A percentile compares a stretch with the other conserved stretches of the same genome.
Evolutionary conservation across 805 yeast genomes (phyloP).

Genomic region (Yueomyces sinensis): DNA sequence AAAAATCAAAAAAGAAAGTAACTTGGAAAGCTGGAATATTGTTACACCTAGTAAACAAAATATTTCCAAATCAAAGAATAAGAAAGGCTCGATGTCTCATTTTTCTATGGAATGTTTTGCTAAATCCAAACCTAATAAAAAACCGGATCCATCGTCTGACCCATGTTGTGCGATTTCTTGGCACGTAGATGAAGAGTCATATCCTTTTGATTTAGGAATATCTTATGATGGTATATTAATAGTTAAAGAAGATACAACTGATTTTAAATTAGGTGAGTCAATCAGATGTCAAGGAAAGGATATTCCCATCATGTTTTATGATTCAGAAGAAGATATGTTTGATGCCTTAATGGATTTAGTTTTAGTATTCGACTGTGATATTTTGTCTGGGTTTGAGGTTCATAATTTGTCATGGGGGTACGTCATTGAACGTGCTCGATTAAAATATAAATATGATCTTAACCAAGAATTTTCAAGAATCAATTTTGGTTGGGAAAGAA

Average conservation of each 20-base stretch:
- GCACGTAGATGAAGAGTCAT: conserved; percentile 36
- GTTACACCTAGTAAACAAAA: background rate
- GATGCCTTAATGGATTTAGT: conserved; percentile 41
- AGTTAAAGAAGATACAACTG: background rate
- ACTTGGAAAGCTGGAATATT: background rate
- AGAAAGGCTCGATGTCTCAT: conserved; percentile 32
- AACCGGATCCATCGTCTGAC: conserved; percentile 59
- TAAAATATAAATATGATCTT: conserved; percentile 36
- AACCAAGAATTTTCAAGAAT: conserved; percentile 52
- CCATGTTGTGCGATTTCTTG: conserved; percentile 49
- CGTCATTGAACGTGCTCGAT: conserved; percentile 47
- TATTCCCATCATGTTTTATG: conserved; percentile 28
- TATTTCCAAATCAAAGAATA: background rate
- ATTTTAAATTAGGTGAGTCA: background rate
- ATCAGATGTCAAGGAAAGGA: background rate
- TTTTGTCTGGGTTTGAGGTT: conserved; percentile 75
- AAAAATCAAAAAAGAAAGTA: conserved; percentile 3
- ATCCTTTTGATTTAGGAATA: conserved; percentile 23
- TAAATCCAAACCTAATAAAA: conserved; percentile 32
- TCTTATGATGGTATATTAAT: conserved; percentile 28
- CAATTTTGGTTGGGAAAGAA: conserved; percentile 26
- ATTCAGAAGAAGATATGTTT: conserved; percentile 47
- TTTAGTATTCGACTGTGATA: conserved; percentile 68
- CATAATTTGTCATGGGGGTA: conserved; percentile 85
- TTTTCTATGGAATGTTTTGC: conserved; percentile 59